phyloP scores from a whole-genome alignment of 2,329 filamentous ascomycete genomes.

The Aureobasidium melanogenum region DNA sequence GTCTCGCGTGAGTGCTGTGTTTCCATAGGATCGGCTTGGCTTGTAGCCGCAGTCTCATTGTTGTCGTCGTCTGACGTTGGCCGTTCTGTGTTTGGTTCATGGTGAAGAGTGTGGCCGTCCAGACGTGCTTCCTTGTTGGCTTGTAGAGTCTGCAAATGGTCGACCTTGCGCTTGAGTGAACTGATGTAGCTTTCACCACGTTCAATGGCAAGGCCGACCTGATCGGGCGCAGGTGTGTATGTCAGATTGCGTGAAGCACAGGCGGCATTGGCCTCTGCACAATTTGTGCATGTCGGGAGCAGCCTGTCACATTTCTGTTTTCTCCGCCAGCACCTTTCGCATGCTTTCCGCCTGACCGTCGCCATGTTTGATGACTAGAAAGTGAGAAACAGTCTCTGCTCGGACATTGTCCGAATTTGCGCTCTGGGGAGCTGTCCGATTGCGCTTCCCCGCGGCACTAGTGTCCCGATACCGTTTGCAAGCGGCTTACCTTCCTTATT shows the following conservation, averaged over 20 bases:
- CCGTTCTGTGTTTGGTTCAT: neutral
- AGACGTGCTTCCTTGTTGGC: neutral
- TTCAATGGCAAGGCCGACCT: neutral
- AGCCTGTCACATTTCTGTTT: conserved; percentile 2
- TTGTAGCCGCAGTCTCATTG: neutral
- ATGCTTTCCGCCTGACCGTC: neutral
- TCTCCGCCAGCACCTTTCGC: neutral
- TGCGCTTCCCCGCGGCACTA: neutral
- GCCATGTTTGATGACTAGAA: conserved; percentile 16
- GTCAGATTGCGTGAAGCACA: neutral
- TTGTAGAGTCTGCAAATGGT: neutral
- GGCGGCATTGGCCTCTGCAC: neutral
- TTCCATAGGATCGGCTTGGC: neutral
- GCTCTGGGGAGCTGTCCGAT: neutral
- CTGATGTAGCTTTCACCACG: conserved; percentile 5
- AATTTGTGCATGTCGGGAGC: neutral
- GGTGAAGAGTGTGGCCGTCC: neutral
- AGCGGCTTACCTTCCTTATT: too few species aligned
- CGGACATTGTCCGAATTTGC: neutral
- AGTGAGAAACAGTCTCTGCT: neutral
- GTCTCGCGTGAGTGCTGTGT: neutral
- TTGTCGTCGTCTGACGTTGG: neutral
- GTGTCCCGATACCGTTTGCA: too few species aligned
- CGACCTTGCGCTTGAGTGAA: neutral
- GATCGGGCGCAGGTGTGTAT: neutral